phyloP scores from a whole-genome alignment of 768 basidiomycete genomes.

The Hygrophorus russula region DNA sequence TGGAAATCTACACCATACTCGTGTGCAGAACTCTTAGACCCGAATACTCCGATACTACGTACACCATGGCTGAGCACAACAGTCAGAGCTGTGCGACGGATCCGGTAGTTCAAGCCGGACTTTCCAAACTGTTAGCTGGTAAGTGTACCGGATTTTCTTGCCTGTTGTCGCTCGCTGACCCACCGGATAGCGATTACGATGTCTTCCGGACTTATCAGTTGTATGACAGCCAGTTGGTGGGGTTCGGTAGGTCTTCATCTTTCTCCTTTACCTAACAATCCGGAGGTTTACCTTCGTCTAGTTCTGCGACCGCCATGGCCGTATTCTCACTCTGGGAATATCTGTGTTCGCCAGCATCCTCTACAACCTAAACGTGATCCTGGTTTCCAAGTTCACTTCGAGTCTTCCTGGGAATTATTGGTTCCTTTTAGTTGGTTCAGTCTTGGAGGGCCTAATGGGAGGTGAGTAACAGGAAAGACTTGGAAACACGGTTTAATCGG shows the following conservation, averaged over 20 bases:
- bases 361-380: background rate
- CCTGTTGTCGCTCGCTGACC: background rate
- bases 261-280: no score
- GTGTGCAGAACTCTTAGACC: constrained; percentile 3
- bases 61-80: background rate
- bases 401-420: constrained; percentile 4
- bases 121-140: constrained; percentile 3
- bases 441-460: constrained; percentile 2
- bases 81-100: constrained; percentile 1
- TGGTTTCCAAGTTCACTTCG: constrained; percentile 1
- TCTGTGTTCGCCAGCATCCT: background rate
- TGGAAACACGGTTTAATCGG: background rate
- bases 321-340: no score
- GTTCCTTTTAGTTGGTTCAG: constrained; percentile 3
- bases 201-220: background rate
- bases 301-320: no score
- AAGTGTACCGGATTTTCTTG: background rate
- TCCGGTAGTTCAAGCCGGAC: no score
- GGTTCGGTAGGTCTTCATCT: no score
- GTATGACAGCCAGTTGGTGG: no score
- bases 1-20: constrained; percentile 3
- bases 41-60: background rate
- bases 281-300: no score
- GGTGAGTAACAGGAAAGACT: background rate
- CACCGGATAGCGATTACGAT: background rate